These are phyloP conservation scores for Solanum hybrid DNA, from an alignment of 305 asterid genomes.

Conservation along the genomic window DNA sequence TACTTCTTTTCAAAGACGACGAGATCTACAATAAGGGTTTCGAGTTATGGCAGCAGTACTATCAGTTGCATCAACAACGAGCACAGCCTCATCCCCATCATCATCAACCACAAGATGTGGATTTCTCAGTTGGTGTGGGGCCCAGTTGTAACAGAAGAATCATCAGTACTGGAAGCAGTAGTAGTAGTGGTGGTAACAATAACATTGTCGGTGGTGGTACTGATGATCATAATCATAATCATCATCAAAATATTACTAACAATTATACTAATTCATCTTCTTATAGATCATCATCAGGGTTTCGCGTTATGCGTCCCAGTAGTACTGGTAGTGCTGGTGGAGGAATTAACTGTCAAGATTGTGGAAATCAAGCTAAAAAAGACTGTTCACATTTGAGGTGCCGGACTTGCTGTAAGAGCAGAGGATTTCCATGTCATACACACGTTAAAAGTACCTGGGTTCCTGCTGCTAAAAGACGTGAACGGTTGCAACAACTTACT, in stretches of 20 bases:
- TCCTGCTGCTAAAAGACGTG: conserved; percentile 71
- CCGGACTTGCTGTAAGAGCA: conserved; percentile 75
- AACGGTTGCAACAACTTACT: conserved; percentile 44
- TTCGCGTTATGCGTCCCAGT: conserved; percentile 37
- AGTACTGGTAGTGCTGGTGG: conserved; percentile 16
- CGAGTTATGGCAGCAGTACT: conserved; percentile 70
- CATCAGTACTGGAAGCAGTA: conserved; percentile 14
- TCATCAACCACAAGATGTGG: conserved; percentile 31
- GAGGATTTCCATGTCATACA: conserved; percentile 66
- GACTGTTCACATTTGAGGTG: conserved; percentile 64
- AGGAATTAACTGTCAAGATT: conserved; percentile 67
- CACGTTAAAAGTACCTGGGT: conserved; percentile 89
- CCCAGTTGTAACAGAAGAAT: conserved; percentile 11
- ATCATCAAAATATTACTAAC: neutral
- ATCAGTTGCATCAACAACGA: conserved; percentile 46
- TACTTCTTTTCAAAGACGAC: conserved; percentile 49
- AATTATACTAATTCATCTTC: conserved; percentile 17
- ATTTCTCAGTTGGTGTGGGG: conserved; percentile 31
- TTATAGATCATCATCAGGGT: conserved; percentile 26
- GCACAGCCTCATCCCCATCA: conserved; percentile 16
- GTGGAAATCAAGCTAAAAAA: conserved; percentile 85
- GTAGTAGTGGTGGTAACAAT: conserved; percentile 9
- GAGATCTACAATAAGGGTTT: conserved; percentile 89
- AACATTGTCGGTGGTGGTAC: neutral
- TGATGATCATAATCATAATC: neutral